Conservation (phyloP, 2,329 filamentous ascomycete species). For the Leptosphaerulina australis region DNA sequence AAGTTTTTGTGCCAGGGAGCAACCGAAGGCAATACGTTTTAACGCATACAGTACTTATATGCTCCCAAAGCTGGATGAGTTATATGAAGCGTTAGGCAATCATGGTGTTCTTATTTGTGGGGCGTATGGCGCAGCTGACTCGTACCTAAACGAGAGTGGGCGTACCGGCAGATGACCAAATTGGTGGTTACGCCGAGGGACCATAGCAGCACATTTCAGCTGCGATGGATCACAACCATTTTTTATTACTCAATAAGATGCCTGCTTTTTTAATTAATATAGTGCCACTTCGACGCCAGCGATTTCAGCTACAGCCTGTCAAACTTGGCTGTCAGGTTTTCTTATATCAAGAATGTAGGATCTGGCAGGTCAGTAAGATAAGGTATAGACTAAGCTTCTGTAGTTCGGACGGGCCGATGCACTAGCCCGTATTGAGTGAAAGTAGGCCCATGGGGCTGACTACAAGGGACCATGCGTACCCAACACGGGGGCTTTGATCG, state of each 20-base stretch:
- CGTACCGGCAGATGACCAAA: slow-evolving; percentile 1
- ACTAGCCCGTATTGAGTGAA: slow-evolving; percentile 7
- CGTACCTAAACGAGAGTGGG: neutral
- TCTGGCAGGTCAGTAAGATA: neutral
- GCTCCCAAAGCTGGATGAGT: neutral
- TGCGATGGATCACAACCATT: neutral
- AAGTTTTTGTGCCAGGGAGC: slow-evolving; percentile 10
- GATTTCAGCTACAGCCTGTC: neutral
- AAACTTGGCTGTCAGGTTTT: neutral
- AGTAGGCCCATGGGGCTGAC: neutral
- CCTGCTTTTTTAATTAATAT: too few species aligned
- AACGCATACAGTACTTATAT: too few species aligned
- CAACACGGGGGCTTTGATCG: too few species aligned
- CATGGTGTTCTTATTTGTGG: neutral
- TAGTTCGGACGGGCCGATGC: slow-evolving; percentile 8
- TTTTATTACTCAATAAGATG: too few species aligned
- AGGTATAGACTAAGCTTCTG: neutral
- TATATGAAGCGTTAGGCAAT: neutral
- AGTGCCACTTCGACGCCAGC: too few species aligned
- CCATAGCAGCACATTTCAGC: neutral
- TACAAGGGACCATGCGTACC: slow-evolving; percentile 3
- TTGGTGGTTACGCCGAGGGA: neutral
- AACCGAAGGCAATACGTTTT: too few species aligned
- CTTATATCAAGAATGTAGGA: too few species aligned
- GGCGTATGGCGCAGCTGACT: neutral